Base-by-base conservation (phyloP, 768 basidiomycete genomes). In the Serendipita sp. region DNA sequence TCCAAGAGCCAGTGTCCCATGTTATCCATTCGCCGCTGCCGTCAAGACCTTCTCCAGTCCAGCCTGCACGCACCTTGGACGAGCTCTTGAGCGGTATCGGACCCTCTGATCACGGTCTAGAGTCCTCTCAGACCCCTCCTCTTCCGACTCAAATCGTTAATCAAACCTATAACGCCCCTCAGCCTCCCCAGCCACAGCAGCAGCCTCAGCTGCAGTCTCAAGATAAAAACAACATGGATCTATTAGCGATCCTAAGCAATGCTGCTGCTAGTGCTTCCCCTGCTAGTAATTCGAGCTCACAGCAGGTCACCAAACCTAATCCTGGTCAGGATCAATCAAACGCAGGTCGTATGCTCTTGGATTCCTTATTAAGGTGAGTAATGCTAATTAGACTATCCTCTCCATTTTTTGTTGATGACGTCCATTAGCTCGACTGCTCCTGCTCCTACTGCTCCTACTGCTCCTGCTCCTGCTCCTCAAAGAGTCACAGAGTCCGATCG, bases 331-430 rank as follows among this genome's bases (percentile, higher is more conserved):
- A 53, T 45, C 54, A n/a, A 28, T 62, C 56, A 65, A 46, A 28
- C 44, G 54, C 56, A 65, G 56, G n/a, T 65, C 65, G 56, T 35
- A 60, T 63, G 65, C 47, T 18, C 35, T 41, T 46, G 37, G 65
- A 65, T 45, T 28, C 10, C 24, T 46, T 28, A 37, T 47, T 32
- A 3, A 62, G n/a, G 44, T 18, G 5, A 41, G 38, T 41, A 13
- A 7, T 41, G 13, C 13, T 13, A 41, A 41, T 7, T 7, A 41
- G 13, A 41, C 7, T 8, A 5, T 7, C 5, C 48, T 5, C 30
- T 51, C 4, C 15, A 18, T 15, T 53, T 16, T 56, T 48, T 53
- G 37, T 45, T n/a, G 35, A 65, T 4, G 30, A 47, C 7, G 64
- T 48, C 53, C 4, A 53, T 45, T 16, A 65, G 34, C 11, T 47